Base-by-base conservation (phyloP, 257 asterid genomes). In the Capsicum chinense region DNA sequence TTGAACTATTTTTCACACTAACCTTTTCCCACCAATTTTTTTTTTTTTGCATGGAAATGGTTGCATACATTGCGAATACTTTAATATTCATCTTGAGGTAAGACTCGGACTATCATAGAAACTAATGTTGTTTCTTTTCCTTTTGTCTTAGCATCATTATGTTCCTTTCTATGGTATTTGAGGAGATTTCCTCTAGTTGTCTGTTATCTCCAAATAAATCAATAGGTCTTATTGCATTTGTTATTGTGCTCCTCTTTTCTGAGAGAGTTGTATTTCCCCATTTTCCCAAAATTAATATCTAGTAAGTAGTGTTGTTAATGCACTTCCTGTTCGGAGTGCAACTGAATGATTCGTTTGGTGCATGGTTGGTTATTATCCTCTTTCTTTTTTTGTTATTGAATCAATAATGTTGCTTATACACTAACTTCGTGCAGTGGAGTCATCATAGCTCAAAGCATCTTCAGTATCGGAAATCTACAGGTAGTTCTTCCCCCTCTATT, bases 1-100 rank as follows among this genome's bases (percentile, higher is more conserved):
- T 74, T 47, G 13, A 50, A 19, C 44, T 74, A 50, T 74, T 74
- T 73, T 3, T 50, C 21, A 50, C 19, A 0, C 21, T 12, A 21
- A 33, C 16, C 21, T 21, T 37, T 50, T 50, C 42, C 42, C 81
- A 74, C 15, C 37, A 21, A 21, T 21, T 12, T n/a, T n/a, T n/a
- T 48, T 74, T 7, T 74, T 74, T 74, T 21, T 15, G 13, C 85
- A 83, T 80, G 80, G 80, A 54, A 67, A 67, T 83, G 85, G 16
- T 83, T 50, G 85, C 85, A 42, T 83, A 83, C 78, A 67, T 83
- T 63, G 85, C 85, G 1, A 83, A 83, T 83, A 83, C 85, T 66
- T 50, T 83, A 44, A 83, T 83, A 66, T n/a, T n/a, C n/a, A n/a
- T n/a, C n/a, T n/a, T n/a, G n/a, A n/a, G n/a, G n/a, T n/a, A n/a